Evolutionary conservation across 768 basidiomycete genomes (phyloP), one percentile per base, ranked within the genome.

Genomic region (Tylopilus sp.): DNA sequence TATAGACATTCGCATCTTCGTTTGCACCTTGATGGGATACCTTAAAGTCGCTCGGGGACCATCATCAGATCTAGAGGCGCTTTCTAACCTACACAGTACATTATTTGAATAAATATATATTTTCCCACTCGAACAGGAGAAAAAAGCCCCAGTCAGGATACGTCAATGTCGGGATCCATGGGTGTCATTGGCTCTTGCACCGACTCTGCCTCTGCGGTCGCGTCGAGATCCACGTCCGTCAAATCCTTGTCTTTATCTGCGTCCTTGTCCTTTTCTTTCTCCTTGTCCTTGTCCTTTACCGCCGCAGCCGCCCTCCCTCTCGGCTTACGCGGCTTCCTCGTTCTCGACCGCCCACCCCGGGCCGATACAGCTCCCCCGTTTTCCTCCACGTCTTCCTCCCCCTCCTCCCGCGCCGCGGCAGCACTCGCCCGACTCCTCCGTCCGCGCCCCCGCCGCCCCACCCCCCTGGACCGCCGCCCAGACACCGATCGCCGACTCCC

Each of bases 381-480:
- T n/a, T 66, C 75, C 1, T 75, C 72, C 2, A 57, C 68, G 8
- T 72, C 73, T 0, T 71, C 74, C 2, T 75, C 77, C 17, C 59
- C 75, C 1, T 69, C 73, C 6, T 69, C 69, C 15, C 58, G 59
- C 13, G 63, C 52, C 8, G 46, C 36, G 6, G 51, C 55, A 11
- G 66, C 53, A 20, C 67, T 65, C 31, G 68, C 70, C 22, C 40
- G 40, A 7, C 40, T 23, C 40, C 40, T 23, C 40, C 40, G 9
- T 13, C 40, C 40, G 13, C 40, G 20, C 2, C 22, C 40, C 1
- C 40, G 22, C 22, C 15, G 6, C 39, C 39, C 20, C 31, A 31
- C 7, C 6, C 63, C 63, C 21, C 68, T 39, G 17, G 65, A 51
- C 11, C 65, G 57, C 5, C 60, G 65, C 40, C 10, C 58, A 3